These are phyloP conservation scores for Golubevia sp. DNA, from an alignment of 1,284 basidiomycete genomes.

Conservation along the genomic window DNA sequence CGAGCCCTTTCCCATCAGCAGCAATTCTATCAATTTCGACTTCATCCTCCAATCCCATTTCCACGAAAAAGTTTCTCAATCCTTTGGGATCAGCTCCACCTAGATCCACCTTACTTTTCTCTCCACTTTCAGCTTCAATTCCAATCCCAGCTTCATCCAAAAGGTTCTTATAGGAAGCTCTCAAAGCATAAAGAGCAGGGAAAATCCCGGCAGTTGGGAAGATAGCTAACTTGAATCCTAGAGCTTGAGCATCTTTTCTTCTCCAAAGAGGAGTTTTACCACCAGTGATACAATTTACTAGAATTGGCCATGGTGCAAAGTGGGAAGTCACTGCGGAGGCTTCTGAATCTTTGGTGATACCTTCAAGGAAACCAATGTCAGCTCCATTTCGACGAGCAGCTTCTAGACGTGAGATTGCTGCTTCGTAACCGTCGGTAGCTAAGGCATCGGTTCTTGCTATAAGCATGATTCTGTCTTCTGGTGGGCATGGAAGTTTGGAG, in stretches of 20 bases:
- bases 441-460: slow-evolving; percentile 82
- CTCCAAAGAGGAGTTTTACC: slow-evolving; percentile 26
- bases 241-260: slow-evolving; percentile 4
- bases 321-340: no score
- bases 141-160: slow-evolving; percentile 57
- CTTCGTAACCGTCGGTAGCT: slow-evolving; percentile 79
- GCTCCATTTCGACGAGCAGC: slow-evolving; percentile 76
- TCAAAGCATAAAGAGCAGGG: slow-evolving; percentile 15
- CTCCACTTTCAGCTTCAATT: slow-evolving; percentile 13
- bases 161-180: slow-evolving; percentile 17
- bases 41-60: slow-evolving; percentile 30
- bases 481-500: slow-evolving; percentile 66
- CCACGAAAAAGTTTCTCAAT: slow-evolving; percentile 24
- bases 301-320: slow-evolving; percentile 10
- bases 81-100: slow-evolving; percentile 21
- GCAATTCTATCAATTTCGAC: slow-evolving; percentile 18
- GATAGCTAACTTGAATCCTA: slow-evolving; percentile 31
- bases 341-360: slow-evolving; percentile 26
- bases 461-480: slow-evolving; percentile 74
- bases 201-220: slow-evolving; percentile 32
- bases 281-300: slow-evolving; percentile 28
- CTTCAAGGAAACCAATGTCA: slow-evolving; percentile 81
- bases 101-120: slow-evolving; percentile 8
- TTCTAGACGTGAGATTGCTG: slow-evolving; percentile 72
- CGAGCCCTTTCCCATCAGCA: slow-evolving; percentile 15